A percentile compares a stretch with the other conserved stretches of the same genome.
phyloP scores from a whole-genome alignment of 1,284 basidiomycete genomes.

The Exsudoporus floridanus region DNA sequence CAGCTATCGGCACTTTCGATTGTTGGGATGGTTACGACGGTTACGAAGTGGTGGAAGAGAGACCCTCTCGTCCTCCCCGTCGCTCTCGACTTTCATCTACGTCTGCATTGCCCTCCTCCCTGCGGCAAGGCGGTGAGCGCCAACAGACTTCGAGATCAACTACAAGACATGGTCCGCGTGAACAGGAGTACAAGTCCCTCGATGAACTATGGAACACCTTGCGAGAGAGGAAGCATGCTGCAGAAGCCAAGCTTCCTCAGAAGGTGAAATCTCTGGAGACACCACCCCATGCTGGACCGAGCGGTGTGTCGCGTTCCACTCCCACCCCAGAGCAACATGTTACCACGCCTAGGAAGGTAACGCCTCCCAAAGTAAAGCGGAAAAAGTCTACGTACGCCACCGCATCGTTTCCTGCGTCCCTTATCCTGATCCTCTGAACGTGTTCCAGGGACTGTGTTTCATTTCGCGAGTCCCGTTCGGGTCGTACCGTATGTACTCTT shows the following conservation, averaged over 20 bases:
- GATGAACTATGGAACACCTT: constrained; percentile 63
- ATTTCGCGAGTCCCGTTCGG: constrained; percentile 65
- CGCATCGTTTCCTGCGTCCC: constrained; percentile 3
- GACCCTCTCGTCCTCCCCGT: constrained; percentile 15
- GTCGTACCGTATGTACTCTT: constrained; percentile 48
- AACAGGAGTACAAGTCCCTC: constrained; percentile 46
- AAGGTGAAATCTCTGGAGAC: constrained; percentile 67
- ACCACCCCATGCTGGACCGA: constrained; percentile 30
- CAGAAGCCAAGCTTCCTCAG: constrained; percentile 60
- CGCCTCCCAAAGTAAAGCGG: constrained; percentile 44
- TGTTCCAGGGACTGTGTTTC: constrained; percentile 46
- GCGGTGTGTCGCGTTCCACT: constrained; percentile 20
- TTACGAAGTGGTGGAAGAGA: constrained; percentile 28
- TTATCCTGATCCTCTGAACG: constrained; percentile 15
- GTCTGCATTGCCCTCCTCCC: constrained; percentile 12
- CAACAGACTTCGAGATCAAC: constrained; percentile 37
- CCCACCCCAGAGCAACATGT: constrained; percentile 28
- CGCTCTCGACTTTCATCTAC: constrained; percentile 27
- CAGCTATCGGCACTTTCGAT: constrained; percentile 38
- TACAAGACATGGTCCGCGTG: constrained; percentile 41
- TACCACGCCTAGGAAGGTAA: constrained; percentile 24
- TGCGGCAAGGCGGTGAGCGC: constrained; percentile 23
- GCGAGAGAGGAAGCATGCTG: constrained; percentile 57
- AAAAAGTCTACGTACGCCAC: constrained; percentile 56
- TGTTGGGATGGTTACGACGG: constrained; percentile 41